Percentiles rank a stretch among this genome's conserved stretches.
Conservation (phyloP, 2,329 filamentous ascomycete species). For the Zymoseptoria brevis region DNA sequence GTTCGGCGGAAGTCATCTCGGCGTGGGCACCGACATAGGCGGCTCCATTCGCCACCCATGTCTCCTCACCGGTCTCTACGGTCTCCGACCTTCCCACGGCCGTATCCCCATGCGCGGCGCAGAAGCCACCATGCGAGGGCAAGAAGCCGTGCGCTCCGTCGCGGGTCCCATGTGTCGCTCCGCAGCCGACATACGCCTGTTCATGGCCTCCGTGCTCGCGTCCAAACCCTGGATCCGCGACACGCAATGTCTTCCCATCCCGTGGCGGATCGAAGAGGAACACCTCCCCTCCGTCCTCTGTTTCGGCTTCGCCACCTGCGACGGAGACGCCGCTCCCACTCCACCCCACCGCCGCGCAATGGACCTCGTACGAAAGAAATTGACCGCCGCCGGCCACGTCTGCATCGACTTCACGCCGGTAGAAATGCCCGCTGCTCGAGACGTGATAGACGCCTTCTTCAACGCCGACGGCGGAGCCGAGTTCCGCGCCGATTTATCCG, state of each 20-base stretch:
- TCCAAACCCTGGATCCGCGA: conserved; percentile 20
- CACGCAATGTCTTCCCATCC: conserved; percentile 32
- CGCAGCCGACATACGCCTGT: conserved; percentile 19
- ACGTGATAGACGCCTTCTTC: conserved; percentile 9
- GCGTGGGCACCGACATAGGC: conserved; percentile 55
- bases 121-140: conserved; percentile 16
- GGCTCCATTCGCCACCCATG: conserved; percentile 70
- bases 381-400: conserved; percentile 9
- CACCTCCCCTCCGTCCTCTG: conserved; percentile 2
- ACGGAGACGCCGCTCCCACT: conserved; percentile 3
- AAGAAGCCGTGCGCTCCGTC: conserved; percentile 21
- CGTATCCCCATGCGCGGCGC: conserved; percentile 11
- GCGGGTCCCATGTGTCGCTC: conserved; percentile 25
- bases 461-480: conserved; percentile 12
- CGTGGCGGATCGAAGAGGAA: conserved; percentile 37
- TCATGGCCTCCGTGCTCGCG: conserved; percentile 17
- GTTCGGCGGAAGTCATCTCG: conserved; percentile 51
- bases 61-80: conserved; percentile 52
- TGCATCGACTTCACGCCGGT: conserved; percentile 9
- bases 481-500: conserved; percentile 3
- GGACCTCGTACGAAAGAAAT: conserved; percentile 4
- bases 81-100: conserved; percentile 17
- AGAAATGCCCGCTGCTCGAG: conserved; percentile 8
- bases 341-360: conserved; percentile 7
- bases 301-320: conserved; percentile 7